phyloP scores from a whole-genome alignment of 495 filamentous ascomycete genomes.

The Xylaria longipes region DNA sequence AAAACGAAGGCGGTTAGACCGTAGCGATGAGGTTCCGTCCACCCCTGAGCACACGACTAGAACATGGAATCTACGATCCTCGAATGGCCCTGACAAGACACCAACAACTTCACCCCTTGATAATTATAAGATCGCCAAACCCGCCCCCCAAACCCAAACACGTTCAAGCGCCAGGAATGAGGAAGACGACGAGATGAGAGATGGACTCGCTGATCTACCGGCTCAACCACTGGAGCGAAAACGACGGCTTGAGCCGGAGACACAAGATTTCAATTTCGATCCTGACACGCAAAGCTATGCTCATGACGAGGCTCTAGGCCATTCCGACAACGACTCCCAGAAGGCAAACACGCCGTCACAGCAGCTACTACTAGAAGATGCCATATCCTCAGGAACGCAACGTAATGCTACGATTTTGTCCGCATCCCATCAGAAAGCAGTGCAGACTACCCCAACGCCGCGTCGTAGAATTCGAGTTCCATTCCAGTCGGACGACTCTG shows the following conservation, averaged over 20 bases:
- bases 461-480: constrained; percentile 24
- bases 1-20: constrained; percentile 33
- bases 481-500: constrained; percentile 26
- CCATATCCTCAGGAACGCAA: constrained; percentile 12
- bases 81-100: not conserved
- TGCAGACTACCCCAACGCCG: constrained; percentile 23
- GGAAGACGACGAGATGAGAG: not conserved
- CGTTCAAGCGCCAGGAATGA: not conserved
- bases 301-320: constrained; percentile 27
- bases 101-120: constrained; percentile 5
- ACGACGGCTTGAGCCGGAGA: constrained; percentile 46
- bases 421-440: constrained; percentile 5
- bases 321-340: constrained; percentile 29
- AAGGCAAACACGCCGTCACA: constrained; percentile 38
- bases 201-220: not conserved
- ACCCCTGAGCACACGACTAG: constrained; percentile 33
- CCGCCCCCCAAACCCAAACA: not conserved
- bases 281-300: constrained; percentile 29
- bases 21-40: constrained; percentile 34
- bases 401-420: not conserved
- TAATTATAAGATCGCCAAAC: not conserved
- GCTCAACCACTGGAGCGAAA: constrained; percentile 8
- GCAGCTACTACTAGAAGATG: constrained; percentile 39
- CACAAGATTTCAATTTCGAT: constrained; percentile 48
- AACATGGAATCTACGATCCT: constrained; percentile 26